phyloP scores from a whole-genome alignment of 1,139 yeast species.

The Barnettozyma hawaiiensis region DNA sequence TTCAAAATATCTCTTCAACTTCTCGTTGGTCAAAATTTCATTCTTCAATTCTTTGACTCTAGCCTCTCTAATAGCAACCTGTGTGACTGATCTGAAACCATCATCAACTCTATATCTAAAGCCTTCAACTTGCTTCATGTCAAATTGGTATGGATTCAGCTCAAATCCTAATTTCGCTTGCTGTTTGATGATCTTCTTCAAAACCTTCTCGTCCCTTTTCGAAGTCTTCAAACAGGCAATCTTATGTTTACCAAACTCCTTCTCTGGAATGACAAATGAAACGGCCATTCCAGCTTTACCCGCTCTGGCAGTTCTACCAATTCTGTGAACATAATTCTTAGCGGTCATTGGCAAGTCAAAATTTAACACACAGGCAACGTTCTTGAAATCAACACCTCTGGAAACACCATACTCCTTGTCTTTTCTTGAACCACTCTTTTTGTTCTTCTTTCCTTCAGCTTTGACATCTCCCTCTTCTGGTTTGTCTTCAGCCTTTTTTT shows the following conservation, averaged over 20 bases:
- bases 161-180: slow-evolving; percentile 73
- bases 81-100: slow-evolving; percentile 93
- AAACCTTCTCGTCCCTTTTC: slow-evolving; percentile 79
- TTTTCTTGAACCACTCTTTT: slow-evolving; percentile 34
- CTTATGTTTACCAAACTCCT: slow-evolving; percentile 86
- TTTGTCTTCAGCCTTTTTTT: slow-evolving; percentile 10
- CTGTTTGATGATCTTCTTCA: slow-evolving; percentile 68
- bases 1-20: slow-evolving; percentile 89
- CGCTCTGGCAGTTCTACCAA: slow-evolving; percentile 98
- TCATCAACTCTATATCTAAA: slow-evolving; percentile 97
- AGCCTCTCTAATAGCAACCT: slow-evolving; percentile 87
- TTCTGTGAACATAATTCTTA: slow-evolving; percentile 85
- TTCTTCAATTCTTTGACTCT: slow-evolving; percentile 83
- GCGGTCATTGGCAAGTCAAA: slow-evolving; percentile 92
- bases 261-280: slow-evolving; percentile 81
- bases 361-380: slow-evolving; percentile 93
- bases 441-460: slow-evolving; percentile 28
- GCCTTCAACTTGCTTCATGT: slow-evolving; percentile 88
- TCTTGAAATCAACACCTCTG: slow-evolving; percentile 93
- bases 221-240: slow-evolving; percentile 67
- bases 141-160: slow-evolving; percentile 80
- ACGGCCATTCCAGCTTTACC: slow-evolving; percentile 94
- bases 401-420: slow-evolving; percentile 89
- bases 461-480: slow-evolving; percentile 7
- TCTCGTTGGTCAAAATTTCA: slow-evolving; percentile 84